Evolutionary conservation across 768 basidiomycete species (phyloP).

Genomic region (Tricholoma bakamatsutake): DNA sequence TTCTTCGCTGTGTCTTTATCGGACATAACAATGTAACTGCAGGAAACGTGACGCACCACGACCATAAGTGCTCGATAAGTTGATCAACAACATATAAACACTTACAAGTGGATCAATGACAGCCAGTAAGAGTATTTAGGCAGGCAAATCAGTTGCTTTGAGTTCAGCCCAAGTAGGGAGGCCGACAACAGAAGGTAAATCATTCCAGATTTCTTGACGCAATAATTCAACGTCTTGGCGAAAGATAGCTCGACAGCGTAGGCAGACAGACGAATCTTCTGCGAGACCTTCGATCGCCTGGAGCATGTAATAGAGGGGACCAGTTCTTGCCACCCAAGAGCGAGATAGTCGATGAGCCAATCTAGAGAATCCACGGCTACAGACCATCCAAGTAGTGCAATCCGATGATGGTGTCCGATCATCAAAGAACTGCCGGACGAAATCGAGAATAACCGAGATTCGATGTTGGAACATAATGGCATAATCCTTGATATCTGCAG

Average conservation of each 20-base stretch:
- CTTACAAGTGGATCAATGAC: neutral
- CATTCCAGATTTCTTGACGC: slow-evolving; percentile 40
- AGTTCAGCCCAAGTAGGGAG: slow-evolving; percentile 43
- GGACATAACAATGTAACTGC: neutral
- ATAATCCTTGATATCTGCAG: slow-evolving; percentile 41
- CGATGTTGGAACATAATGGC: slow-evolving; percentile 55
- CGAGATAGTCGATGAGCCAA: slow-evolving; percentile 37
- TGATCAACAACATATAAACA: neutral
- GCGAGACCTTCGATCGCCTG: slow-evolving; percentile 37
- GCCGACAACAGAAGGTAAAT: slow-evolving; percentile 38
- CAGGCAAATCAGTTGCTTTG: slow-evolving; percentile 11
- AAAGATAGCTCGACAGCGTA: slow-evolving; percentile 37
- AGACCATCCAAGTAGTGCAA: slow-evolving; percentile 27
- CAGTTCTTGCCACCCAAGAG: slow-evolving; percentile 46
- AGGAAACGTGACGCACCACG: neutral
- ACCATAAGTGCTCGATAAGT: neutral
- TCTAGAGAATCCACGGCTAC: slow-evolving; percentile 37
- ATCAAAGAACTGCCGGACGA: slow-evolving; percentile 38
- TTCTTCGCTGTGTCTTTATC: neutral
- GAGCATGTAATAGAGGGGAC: slow-evolving; percentile 47
- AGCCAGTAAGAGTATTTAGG: neutral
- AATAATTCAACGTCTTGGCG: slow-evolving; percentile 30
- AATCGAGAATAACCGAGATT: slow-evolving; percentile 39
- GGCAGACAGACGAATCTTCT: slow-evolving; percentile 37
- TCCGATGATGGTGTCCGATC: slow-evolving; percentile 20